These are phyloP conservation scores for Curvularia hawaiiensis DNA, from an alignment of 2,329 filamentous ascomycete genomes.

Conservation along the genomic window DNA sequence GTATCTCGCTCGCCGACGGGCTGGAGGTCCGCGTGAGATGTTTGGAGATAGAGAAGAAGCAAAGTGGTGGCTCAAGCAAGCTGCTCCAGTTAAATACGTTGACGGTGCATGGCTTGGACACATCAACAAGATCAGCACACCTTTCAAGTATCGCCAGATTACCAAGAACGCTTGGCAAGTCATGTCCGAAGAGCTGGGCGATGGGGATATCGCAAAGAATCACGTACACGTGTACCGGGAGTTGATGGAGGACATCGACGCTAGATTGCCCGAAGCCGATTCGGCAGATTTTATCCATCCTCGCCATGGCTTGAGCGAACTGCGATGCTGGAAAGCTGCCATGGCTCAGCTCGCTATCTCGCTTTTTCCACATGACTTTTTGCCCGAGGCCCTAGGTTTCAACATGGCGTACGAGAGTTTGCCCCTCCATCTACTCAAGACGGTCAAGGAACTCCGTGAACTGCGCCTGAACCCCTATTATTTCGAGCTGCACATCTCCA, in stretches of 20 bases:
- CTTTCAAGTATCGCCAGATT: conserved; percentile 47
- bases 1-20: conserved; percentile 44
- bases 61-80: conserved; percentile 49
- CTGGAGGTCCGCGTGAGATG: conserved; percentile 45
- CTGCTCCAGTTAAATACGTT: conserved; percentile 54
- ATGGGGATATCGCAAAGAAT: conserved; percentile 55
- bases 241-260: conserved; percentile 40
- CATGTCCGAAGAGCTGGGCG: conserved; percentile 58
- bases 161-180: conserved; percentile 56
- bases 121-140: conserved; percentile 53
- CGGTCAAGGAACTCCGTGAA: conserved; percentile 52
- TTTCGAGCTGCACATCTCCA: conserved; percentile 58
- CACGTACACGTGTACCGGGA: conserved; percentile 50
- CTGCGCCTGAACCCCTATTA: conserved; percentile 54
- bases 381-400: conserved; percentile 59
- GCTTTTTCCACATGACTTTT: conserved; percentile 55
- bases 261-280: conserved; percentile 40
- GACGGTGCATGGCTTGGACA: conserved; percentile 58
- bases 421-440: conserved; percentile 48
- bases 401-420: conserved; percentile 57
- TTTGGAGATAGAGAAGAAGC: conserved; percentile 46
- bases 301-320: conserved; percentile 32
- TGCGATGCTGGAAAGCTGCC: conserved; percentile 51
- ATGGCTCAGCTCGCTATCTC: conserved; percentile 55
- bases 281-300: conserved; percentile 38